Base-by-base conservation (phyloP, 2,329 filamentous ascomycete species). In the Epichloe baconii region DNA sequence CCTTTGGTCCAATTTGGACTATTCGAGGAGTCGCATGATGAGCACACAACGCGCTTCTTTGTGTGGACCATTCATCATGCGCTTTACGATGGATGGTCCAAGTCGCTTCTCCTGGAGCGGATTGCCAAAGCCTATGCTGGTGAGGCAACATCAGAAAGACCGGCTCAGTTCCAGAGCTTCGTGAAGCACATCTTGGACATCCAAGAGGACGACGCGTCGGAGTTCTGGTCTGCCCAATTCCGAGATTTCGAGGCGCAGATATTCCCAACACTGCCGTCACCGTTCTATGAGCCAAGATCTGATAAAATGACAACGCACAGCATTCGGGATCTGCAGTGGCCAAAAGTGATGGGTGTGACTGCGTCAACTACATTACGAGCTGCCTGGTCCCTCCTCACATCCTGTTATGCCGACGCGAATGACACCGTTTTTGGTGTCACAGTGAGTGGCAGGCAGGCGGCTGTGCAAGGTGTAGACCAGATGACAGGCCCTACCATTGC, bases 81-180 rank as follows among this genome's bases (percentile, higher is more conserved):
- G 8, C 58, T 77, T 0, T 78, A 77, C 50, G 75, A 78, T 50
- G 74, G 74, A n/a, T 76, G 73, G 72, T 72, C 68, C 0, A 68
- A 73, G 67, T 66, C 68, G 3, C 59, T 74, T 7, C 48, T 62
- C 5, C 42, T 62, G 14, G 51, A 55, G 14, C 34, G 50, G 2
- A 41, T 57, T 1, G 46, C 53, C 7, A 47, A 55, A 31, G 49
- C 52, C 3, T 61, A 61, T 45, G 35, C 48, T 35, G 47, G 38
- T 14, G 49, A 52, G n/a, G 11, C 5, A 21, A 47, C 35, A 17
- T 17, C 43, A n/a, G 15, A 17, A 7, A n/a, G 47, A 17, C 43
- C 49, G 2, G 45, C 53, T 35, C 43, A 40, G n/a, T 53, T 72
- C 58, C 68, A 66, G 46, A 59, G 65, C 37, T 73, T 73, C 50